These are phyloP conservation scores for Calonectria henricotiae DNA, from an alignment of 2,329 filamentous ascomycete genomes.

Conservation along the genomic window DNA sequence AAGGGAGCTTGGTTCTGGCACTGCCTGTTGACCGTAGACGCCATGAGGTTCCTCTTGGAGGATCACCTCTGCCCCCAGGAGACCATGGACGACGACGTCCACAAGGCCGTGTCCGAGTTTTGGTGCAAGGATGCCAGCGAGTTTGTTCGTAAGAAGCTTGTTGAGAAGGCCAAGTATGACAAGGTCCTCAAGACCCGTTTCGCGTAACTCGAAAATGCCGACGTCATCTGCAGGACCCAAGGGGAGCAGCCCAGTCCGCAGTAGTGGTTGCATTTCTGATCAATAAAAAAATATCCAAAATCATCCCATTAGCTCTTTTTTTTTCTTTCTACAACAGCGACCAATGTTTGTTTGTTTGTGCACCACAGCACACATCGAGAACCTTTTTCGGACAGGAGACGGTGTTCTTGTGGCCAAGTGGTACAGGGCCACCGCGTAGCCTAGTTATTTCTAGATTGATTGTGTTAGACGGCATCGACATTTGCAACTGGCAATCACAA, in stretches of 20 bases:
- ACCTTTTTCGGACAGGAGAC: no score
- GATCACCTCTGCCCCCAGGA: slow-evolving; percentile 26
- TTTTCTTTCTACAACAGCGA: background rate
- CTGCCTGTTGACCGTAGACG: slow-evolving; percentile 12
- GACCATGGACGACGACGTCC: slow-evolving; percentile 11
- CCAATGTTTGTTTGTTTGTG: no score
- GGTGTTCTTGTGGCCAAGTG: no score
- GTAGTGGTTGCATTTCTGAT: background rate
- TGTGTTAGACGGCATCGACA: no score
- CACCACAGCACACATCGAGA: no score
- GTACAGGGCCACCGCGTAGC: no score
- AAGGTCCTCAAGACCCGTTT: slow-evolving; percentile 30
- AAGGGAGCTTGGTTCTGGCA: slow-evolving; percentile 48
- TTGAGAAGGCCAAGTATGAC: slow-evolving; percentile 28
- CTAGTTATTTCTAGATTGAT: no score
- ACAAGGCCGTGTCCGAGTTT: slow-evolving; percentile 16
- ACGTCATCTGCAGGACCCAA: slow-evolving; percentile 5
- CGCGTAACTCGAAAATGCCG: background rate
- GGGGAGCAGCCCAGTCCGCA: slow-evolving; percentile 22
- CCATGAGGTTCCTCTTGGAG: slow-evolving; percentile 23
- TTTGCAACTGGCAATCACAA: no score
- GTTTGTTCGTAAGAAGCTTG: slow-evolving; percentile 26
- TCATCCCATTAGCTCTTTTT: background rate
- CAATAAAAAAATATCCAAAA: slow-evolving; percentile 4
- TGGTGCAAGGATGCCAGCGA: slow-evolving; percentile 23